These are phyloP conservation scores for Cephaloascus albidus DNA, from an alignment of 805 yeast species.

Conservation along the genomic window DNA sequence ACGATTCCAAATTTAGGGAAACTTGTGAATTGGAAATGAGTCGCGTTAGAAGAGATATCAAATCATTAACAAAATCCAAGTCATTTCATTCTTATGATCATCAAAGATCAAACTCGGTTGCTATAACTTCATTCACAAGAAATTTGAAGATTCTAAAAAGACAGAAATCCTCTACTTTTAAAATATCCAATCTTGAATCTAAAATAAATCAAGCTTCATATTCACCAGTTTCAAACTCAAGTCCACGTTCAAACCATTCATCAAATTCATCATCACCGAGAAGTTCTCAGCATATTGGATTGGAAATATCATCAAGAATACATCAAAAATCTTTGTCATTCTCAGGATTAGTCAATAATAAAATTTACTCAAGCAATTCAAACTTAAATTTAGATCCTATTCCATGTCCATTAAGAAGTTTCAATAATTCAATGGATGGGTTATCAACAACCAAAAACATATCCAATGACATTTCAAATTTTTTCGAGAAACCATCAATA, in stretches of 20 bases:
- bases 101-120: not conserved
- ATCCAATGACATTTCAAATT: not conserved
- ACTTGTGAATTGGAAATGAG: constrained; percentile 44
- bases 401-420: too few relatives aligned
- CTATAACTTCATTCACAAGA: not conserved
- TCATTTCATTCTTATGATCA: constrained; percentile 15
- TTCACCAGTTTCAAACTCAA: not conserved
- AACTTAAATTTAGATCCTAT: not conserved
- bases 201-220: not conserved
- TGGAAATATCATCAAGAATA: not conserved
- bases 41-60: constrained; percentile 37
- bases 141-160: not conserved
- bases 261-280: not conserved
- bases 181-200: not conserved
- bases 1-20: constrained; percentile 24
- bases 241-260: not conserved
- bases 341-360: not conserved
- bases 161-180: not conserved
- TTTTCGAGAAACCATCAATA: not conserved
- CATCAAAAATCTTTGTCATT: not conserved
- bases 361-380: not conserved
- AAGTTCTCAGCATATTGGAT: not conserved
- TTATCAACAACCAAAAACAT: not conserved
- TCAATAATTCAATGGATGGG: too few relatives aligned
- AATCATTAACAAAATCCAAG: constrained; percentile 20